Evolutionary conservation across 1,284 basidiomycete species (phyloP).

Genomic region (Rhodotorula sp.): DNA sequence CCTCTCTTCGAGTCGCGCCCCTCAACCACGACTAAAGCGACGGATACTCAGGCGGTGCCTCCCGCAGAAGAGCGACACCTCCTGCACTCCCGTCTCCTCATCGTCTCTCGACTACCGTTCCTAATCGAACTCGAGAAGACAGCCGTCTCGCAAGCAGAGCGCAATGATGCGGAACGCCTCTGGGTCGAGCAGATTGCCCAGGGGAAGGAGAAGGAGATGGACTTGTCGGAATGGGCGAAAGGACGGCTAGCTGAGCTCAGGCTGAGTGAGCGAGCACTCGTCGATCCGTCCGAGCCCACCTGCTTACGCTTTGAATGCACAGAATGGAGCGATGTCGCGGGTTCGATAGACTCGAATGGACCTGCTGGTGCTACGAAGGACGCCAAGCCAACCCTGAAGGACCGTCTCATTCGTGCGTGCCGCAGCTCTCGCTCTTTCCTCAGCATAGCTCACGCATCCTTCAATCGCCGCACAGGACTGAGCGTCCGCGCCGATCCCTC

Average conservation of each 20-base stretch:
- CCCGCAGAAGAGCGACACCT: not conserved
- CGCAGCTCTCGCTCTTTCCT: not conserved
- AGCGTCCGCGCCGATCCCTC: slow-evolving; percentile 3
- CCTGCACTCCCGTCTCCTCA: slow-evolving; percentile 1
- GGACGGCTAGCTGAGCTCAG: slow-evolving; percentile 62
- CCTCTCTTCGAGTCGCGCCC: slow-evolving; percentile 55
- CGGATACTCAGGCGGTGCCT: too few species aligned
- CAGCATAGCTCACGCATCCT: not conserved
- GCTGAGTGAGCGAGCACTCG: slow-evolving; percentile 56
- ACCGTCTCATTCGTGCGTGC: slow-evolving; percentile 19
- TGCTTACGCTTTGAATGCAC: not conserved
- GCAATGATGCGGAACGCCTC: slow-evolving; percentile 81
- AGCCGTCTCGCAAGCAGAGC: slow-evolving; percentile 64
- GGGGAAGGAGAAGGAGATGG: not conserved
- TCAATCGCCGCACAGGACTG: slow-evolving; percentile 1
- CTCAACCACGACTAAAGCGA: slow-evolving; percentile 44
- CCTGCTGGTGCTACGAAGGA: too few species aligned
- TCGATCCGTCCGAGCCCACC: too few species aligned
- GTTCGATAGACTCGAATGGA: not conserved
- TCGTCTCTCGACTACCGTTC: slow-evolving; percentile 7
- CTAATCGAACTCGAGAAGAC: slow-evolving; percentile 64
- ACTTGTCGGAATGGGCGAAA: slow-evolving; percentile 5
- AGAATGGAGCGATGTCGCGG: not conserved
- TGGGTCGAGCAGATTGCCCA: slow-evolving; percentile 65
- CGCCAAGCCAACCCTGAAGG: slow-evolving; percentile 2